phyloP scores from a whole-genome alignment of 768 basidiomycete species.

The Nidularia sp. region DNA sequence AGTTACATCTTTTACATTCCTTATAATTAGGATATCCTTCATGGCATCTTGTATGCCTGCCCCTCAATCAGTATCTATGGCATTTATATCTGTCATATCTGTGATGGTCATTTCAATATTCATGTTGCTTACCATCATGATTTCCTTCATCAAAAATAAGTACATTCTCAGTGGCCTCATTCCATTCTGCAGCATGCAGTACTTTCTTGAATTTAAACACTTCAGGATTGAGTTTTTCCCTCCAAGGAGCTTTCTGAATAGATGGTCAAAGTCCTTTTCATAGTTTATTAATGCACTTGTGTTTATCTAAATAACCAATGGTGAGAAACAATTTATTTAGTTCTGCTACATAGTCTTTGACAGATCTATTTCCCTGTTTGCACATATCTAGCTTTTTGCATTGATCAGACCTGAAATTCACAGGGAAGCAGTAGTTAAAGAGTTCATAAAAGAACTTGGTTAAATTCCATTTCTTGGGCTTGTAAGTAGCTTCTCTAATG shows the following conservation, averaged over 20 bases:
- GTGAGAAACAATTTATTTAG: slow-evolving; percentile 20
- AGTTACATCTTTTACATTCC: background rate
- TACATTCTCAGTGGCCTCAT: background rate
- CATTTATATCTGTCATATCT: background rate
- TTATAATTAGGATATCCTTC: background rate
- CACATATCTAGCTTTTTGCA: slow-evolving; percentile 10
- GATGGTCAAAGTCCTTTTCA: slow-evolving; percentile 23
- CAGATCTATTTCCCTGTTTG: slow-evolving; percentile 16
- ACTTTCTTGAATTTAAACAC: slow-evolving; percentile 15
- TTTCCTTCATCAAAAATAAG: background rate
- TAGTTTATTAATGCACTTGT: slow-evolving; percentile 22
- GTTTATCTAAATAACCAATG: slow-evolving; percentile 18
- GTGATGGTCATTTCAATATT: background rate
- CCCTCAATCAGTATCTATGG: too few relatives aligned
- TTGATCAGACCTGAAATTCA: slow-evolving; percentile 20
- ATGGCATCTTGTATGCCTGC: too few relatives aligned
- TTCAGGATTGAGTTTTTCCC: slow-evolving; percentile 19
- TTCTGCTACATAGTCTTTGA: slow-evolving; percentile 23
- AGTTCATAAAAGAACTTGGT: slow-evolving; percentile 20
- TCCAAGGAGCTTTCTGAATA: slow-evolving; percentile 23
- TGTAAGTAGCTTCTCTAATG: slow-evolving; percentile 10
- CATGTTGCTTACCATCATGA: background rate
- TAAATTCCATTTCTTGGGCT: slow-evolving; percentile 13
- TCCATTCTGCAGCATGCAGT: background rate
- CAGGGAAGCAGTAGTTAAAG: slow-evolving; percentile 28